Evolutionary conservation across 1,139 yeast genomes (phyloP), one percentile per base, ranked within the genome.

Genomic region (Debaryomyces coudertii): DNA sequence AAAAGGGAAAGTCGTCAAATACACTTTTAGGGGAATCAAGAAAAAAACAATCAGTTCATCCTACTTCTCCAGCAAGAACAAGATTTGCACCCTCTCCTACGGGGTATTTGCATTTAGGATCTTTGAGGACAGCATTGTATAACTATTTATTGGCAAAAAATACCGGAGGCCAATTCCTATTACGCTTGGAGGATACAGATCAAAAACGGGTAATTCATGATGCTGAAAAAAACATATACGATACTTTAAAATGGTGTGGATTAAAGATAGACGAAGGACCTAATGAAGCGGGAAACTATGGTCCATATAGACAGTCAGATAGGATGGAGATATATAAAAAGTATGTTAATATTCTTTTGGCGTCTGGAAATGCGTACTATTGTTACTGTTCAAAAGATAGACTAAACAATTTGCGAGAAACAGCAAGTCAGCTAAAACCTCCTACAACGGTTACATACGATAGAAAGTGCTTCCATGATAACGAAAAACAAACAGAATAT

Each of bases 81-180:
- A 71, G 99, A 54, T 93, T 93, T 68, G 99, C 99, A 0, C 99
- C 99, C 1, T 92, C 98, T 2, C 99, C 99, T 1, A 93, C 99
- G 0, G 99, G 99, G 0, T 80, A 80, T 52, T 73, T 95, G 31
- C 99, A 93, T 62, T 65, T 95, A 47, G 99, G 99, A 0, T 90
- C 98, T 0, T 65, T 95, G 42, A 71, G 99, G 60, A 93, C 99
- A 0, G 98, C 99, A 0, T 65, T 93, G 24, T 95, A 90, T 68
- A 95, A 93, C 63, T 93, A 85, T 58, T 65, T 93, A 25, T 69
- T 89, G 22, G 98, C 99, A 0, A 82, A 75, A 54, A 78, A 80
- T 47, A 89, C 97, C 0, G 81, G 82, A 0, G 99, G 99, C 0
- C 79, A 81, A 54, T 95, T 93, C 57, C 54, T 95, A 4, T 65